Evolutionary conservation across 225 moss, liverwort and hornwort species (phyloP), one percentile per base, ranked within the genome.

Genomic region (Anthoceros angustus): DNA sequence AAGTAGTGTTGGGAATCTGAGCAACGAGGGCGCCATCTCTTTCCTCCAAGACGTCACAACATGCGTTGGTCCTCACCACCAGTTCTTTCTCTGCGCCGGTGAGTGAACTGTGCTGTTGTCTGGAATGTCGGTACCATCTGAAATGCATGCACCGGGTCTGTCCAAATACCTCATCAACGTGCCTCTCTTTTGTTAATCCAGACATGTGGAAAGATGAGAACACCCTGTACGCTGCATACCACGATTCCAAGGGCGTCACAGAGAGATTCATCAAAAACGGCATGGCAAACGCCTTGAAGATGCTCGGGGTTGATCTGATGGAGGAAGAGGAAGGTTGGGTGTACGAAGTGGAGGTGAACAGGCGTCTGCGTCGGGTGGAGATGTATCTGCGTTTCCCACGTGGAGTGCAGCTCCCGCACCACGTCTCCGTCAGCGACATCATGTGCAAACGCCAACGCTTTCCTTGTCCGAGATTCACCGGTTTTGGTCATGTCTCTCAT

Each of bases 231-330:
- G 80, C 80, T 0, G 90, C 93, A 1, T 94, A 94, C 62, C 74
- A 90, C 67, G 90, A 90, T 48, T 74, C 71, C 38, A 20, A 42
- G 20, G 93, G 93, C 2, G 74, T 90, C 18, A 83, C 87, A 9
- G 90, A 90, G 70, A 71, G 74, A 10, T 90, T 90, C 76, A 90
- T 94, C 40, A 90, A 82, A 69, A 94, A 90, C 61, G 90, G 93
- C 49, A 90, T 94, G 90, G 82, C 81, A 14, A 81, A 81, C 66
- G 93, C 87, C 2, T 81, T 94, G 16, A 66, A 41, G 8, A 71
- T 83, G 38, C 61, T 94, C 42, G 81, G 78, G 10, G 71, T 80
- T 67, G 9, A 24, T 32, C 41, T 74, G 9, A 79, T 74, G 0
- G 9, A 76, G 6, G 62, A 42, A 42, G 82, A 86, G 71, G 68